Evolutionary conservation across 352 stramenopile genomes (phyloP), one percentile per base, ranked within the genome.

Genomic region (Pythium aphanidermatum): DNA sequence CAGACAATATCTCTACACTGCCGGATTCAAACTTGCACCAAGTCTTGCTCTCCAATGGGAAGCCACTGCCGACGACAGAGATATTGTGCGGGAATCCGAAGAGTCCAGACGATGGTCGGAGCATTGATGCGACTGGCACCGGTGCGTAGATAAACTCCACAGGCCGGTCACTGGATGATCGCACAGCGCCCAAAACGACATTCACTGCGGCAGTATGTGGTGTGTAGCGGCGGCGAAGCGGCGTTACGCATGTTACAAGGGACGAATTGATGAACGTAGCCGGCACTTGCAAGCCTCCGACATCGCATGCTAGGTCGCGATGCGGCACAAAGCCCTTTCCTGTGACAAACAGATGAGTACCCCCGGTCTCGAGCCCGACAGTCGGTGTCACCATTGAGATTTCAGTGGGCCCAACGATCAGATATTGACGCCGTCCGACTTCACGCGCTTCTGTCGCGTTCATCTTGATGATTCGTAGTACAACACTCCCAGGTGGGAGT

Each of bases 321-420:
- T 63, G 55, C 16, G 25, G 4, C n/a, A 55, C 28, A 33, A 65
- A 63, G 8, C 46, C 47, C 35, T 35, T 51, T 16, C 52, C 55
- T 8, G 6, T 32, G 27, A 64, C 20, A 2, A 40, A 5, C 3
- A 64, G 19, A 2, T 6, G 11, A 12, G 53, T 54, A 14, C 42
- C 53, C 2, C 57, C 57, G 13, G 13, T 34, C 3, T 55, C 30
- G 1, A 59, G 38, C 12, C 51, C 57, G 7, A 24, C 33, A n/a
- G 5, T 4, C 9, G 57, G 57, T 3, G 20, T 3, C 0, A 61
- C 12, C 0, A 11, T 4, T 5, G 39, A 8, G 11, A 36, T 29
- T 2, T 55, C 56, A 2, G 51, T 44, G 6, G 45, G 46, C 10
- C 53, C 53, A 16, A 61, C 23, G 16, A 61, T 50, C 4, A 51